These are phyloP conservation scores for Conoideocrella luteorostrata DNA, from an alignment of 2,329 filamentous ascomycete genomes.

Conservation along the genomic window DNA sequence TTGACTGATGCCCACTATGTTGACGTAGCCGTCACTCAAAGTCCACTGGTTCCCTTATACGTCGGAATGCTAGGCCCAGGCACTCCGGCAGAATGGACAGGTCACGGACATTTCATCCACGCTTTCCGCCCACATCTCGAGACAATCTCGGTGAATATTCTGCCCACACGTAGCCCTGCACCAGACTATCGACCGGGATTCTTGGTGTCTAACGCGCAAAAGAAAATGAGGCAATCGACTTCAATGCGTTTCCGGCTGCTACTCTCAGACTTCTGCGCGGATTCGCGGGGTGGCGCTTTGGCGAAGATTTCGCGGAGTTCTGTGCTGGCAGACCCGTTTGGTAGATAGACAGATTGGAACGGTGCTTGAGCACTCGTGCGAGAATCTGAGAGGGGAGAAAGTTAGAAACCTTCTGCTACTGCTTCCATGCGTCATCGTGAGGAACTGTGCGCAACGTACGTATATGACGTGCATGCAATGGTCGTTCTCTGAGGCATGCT, in stretches of 20 bases:
- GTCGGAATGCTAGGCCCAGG: too few relatives aligned
- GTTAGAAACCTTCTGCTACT: background rate
- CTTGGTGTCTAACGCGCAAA: conserved; percentile 35
- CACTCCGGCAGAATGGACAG: conserved; percentile 55
- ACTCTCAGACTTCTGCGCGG: conserved; percentile 19
- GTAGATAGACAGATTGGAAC: conserved; percentile 51
- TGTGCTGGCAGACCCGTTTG: conserved; percentile 50
- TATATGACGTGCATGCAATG: conserved; percentile 63
- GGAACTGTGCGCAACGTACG: conserved; percentile 24
- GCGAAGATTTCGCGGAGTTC: conserved; percentile 56
- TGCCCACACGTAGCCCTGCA: conserved; percentile 46
- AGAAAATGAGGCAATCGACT: conserved; percentile 53
- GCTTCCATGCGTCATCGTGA: background rate
- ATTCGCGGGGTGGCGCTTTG: conserved; percentile 44
- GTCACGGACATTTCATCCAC: conserved; percentile 41
- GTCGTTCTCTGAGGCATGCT: conserved; percentile 44
- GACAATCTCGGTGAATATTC: conserved; percentile 49
- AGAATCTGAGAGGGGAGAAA: conserved; percentile 36
- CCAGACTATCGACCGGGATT: conserved; percentile 36
- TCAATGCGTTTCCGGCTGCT: conserved; percentile 42
- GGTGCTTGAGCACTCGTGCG: conserved; percentile 53
- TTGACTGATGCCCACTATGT: too few relatives aligned
- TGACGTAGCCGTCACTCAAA: too few relatives aligned
- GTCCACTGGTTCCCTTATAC: too few relatives aligned
- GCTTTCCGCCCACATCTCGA: conserved; percentile 46